A percentile compares a stretch with the other conserved stretches of the same genome.
Evolutionary conservation across 1,139 yeast genomes (phyloP).

Genomic region (Yamadazyma triangularis): DNA sequence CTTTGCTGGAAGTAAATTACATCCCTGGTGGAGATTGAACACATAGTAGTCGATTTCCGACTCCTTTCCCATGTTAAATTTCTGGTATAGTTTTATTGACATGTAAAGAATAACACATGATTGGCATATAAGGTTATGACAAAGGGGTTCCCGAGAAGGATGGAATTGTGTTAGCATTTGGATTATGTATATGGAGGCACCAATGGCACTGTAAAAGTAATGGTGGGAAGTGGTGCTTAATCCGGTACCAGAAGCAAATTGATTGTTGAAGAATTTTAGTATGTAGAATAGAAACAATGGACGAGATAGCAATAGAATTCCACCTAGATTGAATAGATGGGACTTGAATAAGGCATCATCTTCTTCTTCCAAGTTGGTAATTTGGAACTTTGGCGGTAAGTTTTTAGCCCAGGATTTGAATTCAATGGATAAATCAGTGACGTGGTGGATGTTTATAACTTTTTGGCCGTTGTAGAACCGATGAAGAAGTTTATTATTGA

Average conservation of each 20-base stretch:
- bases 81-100: constrained; percentile 4
- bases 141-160: neutral
- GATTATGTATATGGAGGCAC: constrained; percentile 6
- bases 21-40: constrained; percentile 28
- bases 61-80: constrained; percentile 16
- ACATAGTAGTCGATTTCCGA: constrained; percentile 11
- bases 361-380: constrained; percentile 6
- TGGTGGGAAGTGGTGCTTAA: neutral
- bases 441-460: constrained; percentile 23
- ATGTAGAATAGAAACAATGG: constrained; percentile 39
- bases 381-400: constrained; percentile 23
- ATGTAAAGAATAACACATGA: constrained; percentile 5
- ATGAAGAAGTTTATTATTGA: constrained; percentile 18
- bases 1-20: constrained; percentile 26
- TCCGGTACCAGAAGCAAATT: constrained; percentile 4
- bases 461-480: constrained; percentile 11
- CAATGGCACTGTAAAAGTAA: constrained; percentile 6
- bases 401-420: constrained; percentile 35
- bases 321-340: constrained; percentile 37
- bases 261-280: constrained; percentile 1
- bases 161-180: neutral
- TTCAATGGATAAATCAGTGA: constrained; percentile 36
- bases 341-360: constrained; percentile 1
- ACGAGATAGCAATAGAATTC: constrained; percentile 38
- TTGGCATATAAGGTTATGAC: constrained; percentile 2